Base-by-base conservation (phyloP, 306 rosid species). In the Hylodesmum podocarpum region DNA sequence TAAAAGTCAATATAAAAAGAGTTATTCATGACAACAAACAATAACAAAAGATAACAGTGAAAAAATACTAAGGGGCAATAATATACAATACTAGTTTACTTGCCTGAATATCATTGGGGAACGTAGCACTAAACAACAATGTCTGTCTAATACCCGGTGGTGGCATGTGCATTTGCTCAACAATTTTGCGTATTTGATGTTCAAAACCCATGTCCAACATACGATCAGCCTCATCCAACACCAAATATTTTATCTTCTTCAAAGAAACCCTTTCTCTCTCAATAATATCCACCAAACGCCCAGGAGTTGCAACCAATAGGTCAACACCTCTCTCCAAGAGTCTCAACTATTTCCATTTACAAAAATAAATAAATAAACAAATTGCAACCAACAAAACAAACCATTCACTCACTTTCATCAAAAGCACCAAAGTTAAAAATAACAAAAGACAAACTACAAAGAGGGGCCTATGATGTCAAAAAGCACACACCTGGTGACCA, bases 191-290 rank as follows among this genome's bases (percentile, higher is more conserved):
- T 14, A 93, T 89, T 78, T 91, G 98, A 50, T 86, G 98, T 78
- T 93, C 98, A 81, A 93, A 93, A 4, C 98, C 98, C 96, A 93
- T 93, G 73, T 93, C 96, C 70, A 93, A 73, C 98, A 93, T 93
- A 16, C 98, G 86, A 73, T 93, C 98, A 2, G 98, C 98, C 79
- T 93, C 96, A 31, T 93, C 98, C 57, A 93, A 84, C 0, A 93
- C 98, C 76, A 93, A 85, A 78, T 82, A 86, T 27, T 76, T 81
- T 15, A 91, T 86, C 86, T 57, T 86, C 73, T 41, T 37, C 11
- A 93, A 77, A 0, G 91, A 87, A 68, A 93, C 93, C 76, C 90
- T 91, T 22, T 86, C 90, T 66, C 94, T 86, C 81, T 93, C 98
- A 8, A 90, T 86, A 63, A 93, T 64, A 85, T 93, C 98, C 18